These are phyloP conservation scores for Chaetomium fimeti DNA, from an alignment of 495 filamentous ascomycete species.

Conservation along the genomic window DNA sequence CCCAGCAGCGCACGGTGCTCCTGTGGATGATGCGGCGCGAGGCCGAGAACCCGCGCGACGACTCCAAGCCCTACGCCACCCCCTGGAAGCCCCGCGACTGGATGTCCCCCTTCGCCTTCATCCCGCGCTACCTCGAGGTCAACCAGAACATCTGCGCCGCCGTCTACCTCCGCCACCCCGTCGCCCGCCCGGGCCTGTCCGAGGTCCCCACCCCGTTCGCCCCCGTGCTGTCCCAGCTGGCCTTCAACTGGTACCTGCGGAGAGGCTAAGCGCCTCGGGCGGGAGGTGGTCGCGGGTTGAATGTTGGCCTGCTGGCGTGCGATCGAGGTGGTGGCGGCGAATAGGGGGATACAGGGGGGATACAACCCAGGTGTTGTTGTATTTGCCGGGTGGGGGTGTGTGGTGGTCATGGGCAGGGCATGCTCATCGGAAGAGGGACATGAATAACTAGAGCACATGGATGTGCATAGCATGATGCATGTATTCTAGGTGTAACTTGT, in stretches of 20 bases:
- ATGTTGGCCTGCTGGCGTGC: not conserved
- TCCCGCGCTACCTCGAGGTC: constrained; percentile 93
- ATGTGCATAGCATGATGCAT: constrained; percentile 11
- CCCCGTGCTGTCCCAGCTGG: constrained; percentile 61
- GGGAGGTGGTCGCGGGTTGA: not conserved
- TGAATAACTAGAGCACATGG: constrained; percentile 8
- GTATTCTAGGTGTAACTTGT: constrained; percentile 24
- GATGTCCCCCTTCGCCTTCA: constrained; percentile 90
- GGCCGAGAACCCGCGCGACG: constrained; percentile 70
- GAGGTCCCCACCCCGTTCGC: constrained; percentile 90
- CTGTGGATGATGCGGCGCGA: constrained; percentile 35
- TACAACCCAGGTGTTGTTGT: not conserved
- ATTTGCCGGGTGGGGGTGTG: too few relatives aligned
- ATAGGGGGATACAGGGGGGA: not conserved
- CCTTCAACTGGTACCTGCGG: constrained; percentile 91
- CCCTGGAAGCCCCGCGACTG: constrained; percentile 87
- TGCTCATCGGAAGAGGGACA: not conserved
- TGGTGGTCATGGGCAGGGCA: not conserved
- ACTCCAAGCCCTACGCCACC: constrained; percentile 78
- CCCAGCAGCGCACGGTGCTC: constrained; percentile 17
- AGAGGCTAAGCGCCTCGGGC: constrained; percentile 60
- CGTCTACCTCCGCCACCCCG: constrained; percentile 92
- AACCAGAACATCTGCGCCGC: constrained; percentile 94
- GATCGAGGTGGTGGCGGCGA: not conserved
- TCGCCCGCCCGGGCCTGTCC: constrained; percentile 78